Evolutionary conservation across 2,329 filamentous ascomycete species (phyloP).

Genomic region (Thelonectria olida): DNA sequence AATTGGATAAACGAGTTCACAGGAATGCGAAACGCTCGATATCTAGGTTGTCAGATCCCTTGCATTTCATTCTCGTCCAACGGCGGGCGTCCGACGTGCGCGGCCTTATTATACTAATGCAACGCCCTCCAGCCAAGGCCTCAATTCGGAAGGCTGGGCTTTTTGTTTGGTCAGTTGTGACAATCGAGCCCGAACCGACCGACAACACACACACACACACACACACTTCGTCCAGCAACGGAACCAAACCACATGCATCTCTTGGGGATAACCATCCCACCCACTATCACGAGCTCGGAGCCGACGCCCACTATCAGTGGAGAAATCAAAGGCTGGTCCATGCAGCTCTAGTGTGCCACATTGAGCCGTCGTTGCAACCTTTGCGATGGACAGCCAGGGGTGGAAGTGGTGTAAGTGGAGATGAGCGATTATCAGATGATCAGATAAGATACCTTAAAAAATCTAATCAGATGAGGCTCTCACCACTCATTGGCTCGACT

Average conservation of each 20-base stretch:
- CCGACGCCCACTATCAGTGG: constrained; percentile 8
- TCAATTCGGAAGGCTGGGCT: background rate
- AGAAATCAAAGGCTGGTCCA: constrained; percentile 15
- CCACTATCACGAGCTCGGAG: background rate
- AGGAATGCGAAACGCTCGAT: background rate
- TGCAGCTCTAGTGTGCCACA: constrained; percentile 8
- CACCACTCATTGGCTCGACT: constrained; percentile 29
- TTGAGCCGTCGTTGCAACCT: constrained; percentile 18
- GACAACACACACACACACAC: background rate
- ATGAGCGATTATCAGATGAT: constrained; percentile 35
- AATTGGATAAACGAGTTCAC: constrained; percentile 1
- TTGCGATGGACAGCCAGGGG: background rate
- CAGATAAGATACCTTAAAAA: constrained; percentile 32
- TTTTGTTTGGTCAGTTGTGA: background rate
- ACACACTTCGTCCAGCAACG: background rate
- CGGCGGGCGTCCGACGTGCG: constrained; percentile 6
- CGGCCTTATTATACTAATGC: constrained; percentile 26
- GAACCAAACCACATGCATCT: background rate
- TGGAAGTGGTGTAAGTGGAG: constrained; percentile 6
- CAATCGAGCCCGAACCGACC: background rate
- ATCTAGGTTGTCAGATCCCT: constrained; percentile 1
- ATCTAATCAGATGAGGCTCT: constrained; percentile 42
- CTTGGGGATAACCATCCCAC: constrained; percentile 9
- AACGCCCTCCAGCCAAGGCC: constrained; percentile 5
- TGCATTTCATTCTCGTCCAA: background rate